Percentiles rank a stretch among this genome's conserved stretches.
Conservation (phyloP, 345 rosid genomes). For the Euphorbia lathyris region DNA sequence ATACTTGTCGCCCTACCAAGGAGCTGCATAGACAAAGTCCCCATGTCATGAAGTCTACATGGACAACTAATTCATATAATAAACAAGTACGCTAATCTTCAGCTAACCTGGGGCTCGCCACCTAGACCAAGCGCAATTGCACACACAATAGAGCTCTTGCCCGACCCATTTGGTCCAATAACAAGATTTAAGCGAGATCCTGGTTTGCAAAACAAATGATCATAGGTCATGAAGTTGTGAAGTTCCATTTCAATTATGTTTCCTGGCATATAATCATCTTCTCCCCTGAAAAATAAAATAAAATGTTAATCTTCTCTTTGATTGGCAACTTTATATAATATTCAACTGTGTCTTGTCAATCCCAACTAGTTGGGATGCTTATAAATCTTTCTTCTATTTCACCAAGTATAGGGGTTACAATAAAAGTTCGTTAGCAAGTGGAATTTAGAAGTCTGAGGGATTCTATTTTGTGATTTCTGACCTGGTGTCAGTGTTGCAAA, state of each 20-base stretch:
- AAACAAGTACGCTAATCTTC: conserved; percentile 11
- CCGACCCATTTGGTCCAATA: conserved; percentile 96
- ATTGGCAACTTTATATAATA: neutral
- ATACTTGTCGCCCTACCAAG: conserved; percentile 86
- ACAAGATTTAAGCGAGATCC: conserved; percentile 85
- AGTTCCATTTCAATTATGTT: conserved; percentile 85
- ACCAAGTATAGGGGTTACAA: neutral
- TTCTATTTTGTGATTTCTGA: no score
- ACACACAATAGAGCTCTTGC: conserved; percentile 94
- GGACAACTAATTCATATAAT: conserved; percentile 3
- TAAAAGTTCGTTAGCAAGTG: no score
- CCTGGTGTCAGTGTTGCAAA: no score
- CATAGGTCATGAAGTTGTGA: conserved; percentile 83
- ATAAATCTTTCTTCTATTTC: neutral
- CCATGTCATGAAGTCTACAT: neutral
- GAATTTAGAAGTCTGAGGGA: no score
- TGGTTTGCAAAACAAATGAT: conserved; percentile 72
- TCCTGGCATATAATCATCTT: conserved; percentile 85
- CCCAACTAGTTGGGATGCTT: neutral
- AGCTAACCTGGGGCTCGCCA: conserved; percentile 84
- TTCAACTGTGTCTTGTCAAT: neutral
- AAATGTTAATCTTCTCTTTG: neutral
- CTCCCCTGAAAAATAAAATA: conserved; percentile 50
- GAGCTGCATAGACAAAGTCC: conserved; percentile 43
- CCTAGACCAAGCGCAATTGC: conserved; percentile 95